A percentile compares a stretch with the other conserved stretches of the same genome.
These are phyloP conservation scores for Fusarium xyrophilum DNA, from an alignment of 2,329 filamentous ascomycete species.

Conservation along the genomic window DNA sequence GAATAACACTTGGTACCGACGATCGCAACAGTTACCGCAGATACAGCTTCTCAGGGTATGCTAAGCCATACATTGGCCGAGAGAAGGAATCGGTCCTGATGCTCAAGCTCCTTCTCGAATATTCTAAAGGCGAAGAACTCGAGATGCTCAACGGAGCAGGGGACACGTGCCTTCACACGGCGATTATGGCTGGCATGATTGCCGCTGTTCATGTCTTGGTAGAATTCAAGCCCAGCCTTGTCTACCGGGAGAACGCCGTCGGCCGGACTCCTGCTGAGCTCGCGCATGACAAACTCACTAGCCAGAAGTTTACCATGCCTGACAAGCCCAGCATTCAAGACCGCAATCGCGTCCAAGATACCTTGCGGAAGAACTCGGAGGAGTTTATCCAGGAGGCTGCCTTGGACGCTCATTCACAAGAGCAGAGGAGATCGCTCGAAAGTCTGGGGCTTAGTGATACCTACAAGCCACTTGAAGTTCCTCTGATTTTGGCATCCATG, in stretches of 20 bases:
- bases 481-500: conserved; percentile 40
- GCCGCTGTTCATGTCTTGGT: conserved; percentile 56
- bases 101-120: conserved; percentile 58
- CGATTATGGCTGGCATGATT: conserved; percentile 51
- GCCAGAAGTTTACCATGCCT: conserved; percentile 45
- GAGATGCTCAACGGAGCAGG: conserved; percentile 68
- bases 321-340: conserved; percentile 1
- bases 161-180: conserved; percentile 69
- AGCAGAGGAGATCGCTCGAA: conserved; percentile 32
- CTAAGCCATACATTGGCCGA: conserved; percentile 34
- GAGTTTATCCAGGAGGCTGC: conserved; percentile 19
- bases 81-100: conserved; percentile 49
- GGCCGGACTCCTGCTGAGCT: conserved; percentile 76
- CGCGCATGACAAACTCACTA: conserved; percentile 62
- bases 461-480: conserved; percentile 40
- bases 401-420: conserved; percentile 18
- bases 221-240: conserved; percentile 61
- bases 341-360: background rate
- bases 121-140: conserved; percentile 63
- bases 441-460: conserved; percentile 40
- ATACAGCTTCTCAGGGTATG: conserved; percentile 11
- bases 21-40: conserved; percentile 8
- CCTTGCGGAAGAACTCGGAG: conserved; percentile 7
- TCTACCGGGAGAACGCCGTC: conserved; percentile 77
- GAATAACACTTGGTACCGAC: conserved; percentile 8